phyloP scores from a whole-genome alignment of 768 basidiomycete genomes.

The Porpolomopsis calyptriformis region DNA sequence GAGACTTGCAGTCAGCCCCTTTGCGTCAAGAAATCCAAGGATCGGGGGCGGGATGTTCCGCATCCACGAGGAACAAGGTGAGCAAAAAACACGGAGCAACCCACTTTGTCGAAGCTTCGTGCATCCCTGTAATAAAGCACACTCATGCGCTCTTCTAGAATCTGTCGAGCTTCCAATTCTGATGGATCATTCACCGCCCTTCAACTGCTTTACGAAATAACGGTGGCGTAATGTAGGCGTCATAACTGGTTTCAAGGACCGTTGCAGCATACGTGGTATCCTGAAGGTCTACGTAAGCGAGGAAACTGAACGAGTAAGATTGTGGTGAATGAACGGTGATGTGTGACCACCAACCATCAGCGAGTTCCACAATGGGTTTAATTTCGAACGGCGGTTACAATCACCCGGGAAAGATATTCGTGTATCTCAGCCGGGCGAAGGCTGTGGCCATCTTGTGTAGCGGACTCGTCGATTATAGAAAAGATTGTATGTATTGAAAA shows the following conservation, averaged over 20 bases:
- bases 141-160: constrained; percentile 79
- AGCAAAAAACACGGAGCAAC: too few relatives aligned
- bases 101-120: constrained; percentile 87
- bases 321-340: not conserved
- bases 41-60: not conserved
- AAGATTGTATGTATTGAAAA: constrained; percentile 82
- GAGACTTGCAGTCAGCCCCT: constrained; percentile 4
- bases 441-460: constrained; percentile 71
- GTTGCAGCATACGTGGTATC: constrained; percentile 95
- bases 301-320: constrained; percentile 46
- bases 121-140: constrained; percentile 97
- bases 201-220: constrained; percentile 87
- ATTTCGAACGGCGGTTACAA: constrained; percentile 81
- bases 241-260: constrained; percentile 92
- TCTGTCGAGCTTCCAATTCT: constrained; percentile 65
- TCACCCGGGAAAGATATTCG: constrained; percentile 79
- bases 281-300: constrained; percentile 87
- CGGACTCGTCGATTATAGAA: constrained; percentile 74
- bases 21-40: constrained; percentile 4
- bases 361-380: constrained; percentile 94
- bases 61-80: not conserved
- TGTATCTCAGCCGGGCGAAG: constrained; percentile 87
- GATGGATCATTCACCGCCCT: constrained; percentile 64
- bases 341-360: constrained; percentile 71
- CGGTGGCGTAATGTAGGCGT: constrained; percentile 86